Base-by-base conservation (phyloP, 495 filamentous ascomycete genomes). In the Clohesyomyces aquaticus region DNA sequence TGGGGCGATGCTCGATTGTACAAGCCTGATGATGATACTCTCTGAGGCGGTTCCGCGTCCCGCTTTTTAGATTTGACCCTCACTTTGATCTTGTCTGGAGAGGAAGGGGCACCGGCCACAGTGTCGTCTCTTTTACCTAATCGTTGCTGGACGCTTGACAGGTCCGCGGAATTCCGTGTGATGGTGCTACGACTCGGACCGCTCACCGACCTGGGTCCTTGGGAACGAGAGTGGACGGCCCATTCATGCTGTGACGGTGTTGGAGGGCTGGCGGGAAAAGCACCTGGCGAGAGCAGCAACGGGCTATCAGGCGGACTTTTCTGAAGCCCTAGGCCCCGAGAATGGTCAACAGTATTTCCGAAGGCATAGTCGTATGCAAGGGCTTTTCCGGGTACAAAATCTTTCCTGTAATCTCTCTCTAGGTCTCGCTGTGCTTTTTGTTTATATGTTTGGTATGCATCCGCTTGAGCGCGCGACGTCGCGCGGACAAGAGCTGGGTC, bases 361-460 rank as follows among this genome's bases (percentile, higher is more conserved):
- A 59, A 58, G 9, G 57, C 57, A 26, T 65, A 65, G 56, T 61
- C 66, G 29, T 65, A 69, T 1, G 66, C 65, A 21, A 61, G 41
- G 28, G 57, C 58, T 22, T 56, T 51, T 1, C 38, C 38, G 8
- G 66, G 45, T n/a, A 60, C 29, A 12, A 63, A 61, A 8, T 21
- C 26, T 18, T 65, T 29, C 10, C 54, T 49, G 14, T 66, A 22
- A 22, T 54, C 52, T 50, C 16, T 61, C n/a, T 57, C 49, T 35
- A 41, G 21, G 14, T 42, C 58, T 35, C 56, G 38, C n/a, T 61
- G 49, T 14, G 56, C 61, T 26, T 62, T 69, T 32, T 46, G 19
- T 45, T 60, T 53, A 23, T 69, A 69, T 12, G 50, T 59, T 4
- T 61, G 66, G 21, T 65, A 69, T 47, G 66, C 66, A 10, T 63